Percentiles rank a stretch among this genome's conserved stretches.
Evolutionary conservation across 306 rosid genomes (phyloP).

Genomic region (Prunus kanzakura): DNA sequence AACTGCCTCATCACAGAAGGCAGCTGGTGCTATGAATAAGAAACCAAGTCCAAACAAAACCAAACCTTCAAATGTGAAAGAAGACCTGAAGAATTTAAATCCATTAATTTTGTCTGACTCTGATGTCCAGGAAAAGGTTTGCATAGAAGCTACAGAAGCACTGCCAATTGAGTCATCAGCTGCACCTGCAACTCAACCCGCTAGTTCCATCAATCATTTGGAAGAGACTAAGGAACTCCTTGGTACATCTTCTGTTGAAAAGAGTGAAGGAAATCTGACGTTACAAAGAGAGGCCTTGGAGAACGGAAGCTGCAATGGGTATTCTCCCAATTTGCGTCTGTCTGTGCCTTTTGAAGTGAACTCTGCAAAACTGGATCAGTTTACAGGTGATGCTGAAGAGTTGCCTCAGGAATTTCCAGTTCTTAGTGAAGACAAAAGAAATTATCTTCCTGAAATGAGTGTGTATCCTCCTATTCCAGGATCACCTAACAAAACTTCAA

Average conservation of each 20-base stretch:
- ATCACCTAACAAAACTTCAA: slow-evolving; percentile 36
- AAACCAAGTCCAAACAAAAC: slow-evolving; percentile 48
- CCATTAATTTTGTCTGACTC: slow-evolving; percentile 34
- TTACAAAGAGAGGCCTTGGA: slow-evolving; percentile 24
- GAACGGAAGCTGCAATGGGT: slow-evolving; percentile 25
- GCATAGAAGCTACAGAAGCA: slow-evolving; percentile 30
- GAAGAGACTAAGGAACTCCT: slow-evolving; percentile 38
- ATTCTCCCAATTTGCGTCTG: slow-evolving; percentile 11
- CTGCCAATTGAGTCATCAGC: slow-evolving; percentile 33
- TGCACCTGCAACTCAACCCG: slow-evolving; percentile 30
- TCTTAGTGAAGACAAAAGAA: slow-evolving; percentile 41
- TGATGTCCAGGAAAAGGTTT: slow-evolving; percentile 35
- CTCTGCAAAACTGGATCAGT: slow-evolving; percentile 16
- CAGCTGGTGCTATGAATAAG: slow-evolving; percentile 44
- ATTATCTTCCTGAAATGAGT: slow-evolving; percentile 32
- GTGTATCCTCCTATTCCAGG: slow-evolving; percentile 33
- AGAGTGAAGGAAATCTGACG: slow-evolving; percentile 24
- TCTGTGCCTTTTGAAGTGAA: slow-evolving; percentile 33
- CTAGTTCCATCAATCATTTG: slow-evolving; percentile 21
- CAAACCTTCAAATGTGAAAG: slow-evolving; percentile 46
- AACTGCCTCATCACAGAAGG: slow-evolving; percentile 36
- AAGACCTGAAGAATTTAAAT: slow-evolving; percentile 32
- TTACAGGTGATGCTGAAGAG: slow-evolving; percentile 24
- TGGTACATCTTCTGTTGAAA: slow-evolving; percentile 35
- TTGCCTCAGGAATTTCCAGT: slow-evolving; percentile 38